phyloP scores from a whole-genome alignment of 331 rosid genomes.

The Acacia pycnantha region DNA sequence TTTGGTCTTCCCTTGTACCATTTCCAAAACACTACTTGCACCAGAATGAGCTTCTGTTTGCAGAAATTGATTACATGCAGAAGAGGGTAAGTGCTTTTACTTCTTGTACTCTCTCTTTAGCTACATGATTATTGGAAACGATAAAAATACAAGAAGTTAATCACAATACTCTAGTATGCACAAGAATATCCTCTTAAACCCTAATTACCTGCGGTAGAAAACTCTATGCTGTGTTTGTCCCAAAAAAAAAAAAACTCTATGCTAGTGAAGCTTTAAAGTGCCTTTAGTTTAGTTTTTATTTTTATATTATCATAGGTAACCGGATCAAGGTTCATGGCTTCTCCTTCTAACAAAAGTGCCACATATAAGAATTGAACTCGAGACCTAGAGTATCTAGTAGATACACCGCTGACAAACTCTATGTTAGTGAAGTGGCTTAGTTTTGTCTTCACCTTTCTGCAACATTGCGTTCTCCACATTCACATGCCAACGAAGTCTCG shows the following conservation, averaged over 20 bases:
- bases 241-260: no score
- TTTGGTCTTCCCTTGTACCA: not conserved
- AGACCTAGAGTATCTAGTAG: no score
- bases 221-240: not conserved
- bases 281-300: not conserved
- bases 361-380: no score
- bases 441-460: not conserved
- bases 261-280: not conserved
- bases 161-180: not conserved
- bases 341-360: fast-evolving
- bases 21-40: constrained; percentile 10
- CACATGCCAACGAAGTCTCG: not conserved
- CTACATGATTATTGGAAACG: not conserved
- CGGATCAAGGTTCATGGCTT: no score
- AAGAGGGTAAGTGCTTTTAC: constrained; percentile 61
- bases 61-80: constrained; percentile 95
- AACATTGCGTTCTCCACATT: not conserved
- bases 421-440: not conserved
- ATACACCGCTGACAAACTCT: no score
- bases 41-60: constrained; percentile 91
- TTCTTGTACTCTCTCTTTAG: not conserved
- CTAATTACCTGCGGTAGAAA: not conserved
- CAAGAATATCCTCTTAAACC: not conserved
- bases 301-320: no score
- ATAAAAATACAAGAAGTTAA: not conserved